phyloP scores from a whole-genome alignment of 2,329 filamentous ascomycete genomes.

The Arthrinium puccinioides region DNA sequence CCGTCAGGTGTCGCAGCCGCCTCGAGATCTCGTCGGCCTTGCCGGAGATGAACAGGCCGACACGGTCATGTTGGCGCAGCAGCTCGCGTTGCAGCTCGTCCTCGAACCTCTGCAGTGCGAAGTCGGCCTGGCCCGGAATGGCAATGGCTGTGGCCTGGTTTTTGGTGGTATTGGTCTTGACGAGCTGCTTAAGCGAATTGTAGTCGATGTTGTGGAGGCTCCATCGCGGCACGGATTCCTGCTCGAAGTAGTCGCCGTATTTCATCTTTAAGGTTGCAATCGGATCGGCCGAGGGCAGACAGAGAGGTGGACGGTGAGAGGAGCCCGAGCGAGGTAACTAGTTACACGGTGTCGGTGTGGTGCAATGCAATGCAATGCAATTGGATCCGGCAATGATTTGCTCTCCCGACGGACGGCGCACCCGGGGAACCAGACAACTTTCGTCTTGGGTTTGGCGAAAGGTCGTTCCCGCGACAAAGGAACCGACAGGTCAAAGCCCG shows the following conservation, averaged over 20 bases:
- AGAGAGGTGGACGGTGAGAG: neutral
- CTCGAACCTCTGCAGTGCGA: conserved; percentile 56
- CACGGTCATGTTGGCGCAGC: conserved; percentile 67
- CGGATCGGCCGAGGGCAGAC: neutral
- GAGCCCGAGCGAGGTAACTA: no score
- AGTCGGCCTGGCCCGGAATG: conserved; percentile 65
- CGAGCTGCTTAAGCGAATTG: conserved; percentile 77
- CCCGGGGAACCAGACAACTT: no score
- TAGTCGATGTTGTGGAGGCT: conserved; percentile 83
- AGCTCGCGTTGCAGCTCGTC: conserved; percentile 64
- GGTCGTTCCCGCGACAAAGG: no score
- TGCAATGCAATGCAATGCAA: no score
- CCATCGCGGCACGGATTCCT: conserved; percentile 77
- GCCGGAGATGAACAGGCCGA: conserved; percentile 71
- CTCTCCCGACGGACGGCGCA: no score
- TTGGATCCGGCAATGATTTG: no score
- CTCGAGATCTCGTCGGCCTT: conserved; percentile 73
- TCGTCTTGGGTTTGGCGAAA: no score
- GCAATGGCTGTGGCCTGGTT: conserved; percentile 62
- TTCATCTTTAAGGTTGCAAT: conserved; percentile 59
- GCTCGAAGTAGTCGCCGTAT: conserved; percentile 67
- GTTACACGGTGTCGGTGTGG: no score
- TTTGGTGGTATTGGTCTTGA: conserved; percentile 71
- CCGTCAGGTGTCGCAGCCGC: conserved; percentile 46
- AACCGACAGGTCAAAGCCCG: no score